phyloP scores from a whole-genome alignment of 1,284 basidiomycete species.

The Athelia psychrophila region DNA sequence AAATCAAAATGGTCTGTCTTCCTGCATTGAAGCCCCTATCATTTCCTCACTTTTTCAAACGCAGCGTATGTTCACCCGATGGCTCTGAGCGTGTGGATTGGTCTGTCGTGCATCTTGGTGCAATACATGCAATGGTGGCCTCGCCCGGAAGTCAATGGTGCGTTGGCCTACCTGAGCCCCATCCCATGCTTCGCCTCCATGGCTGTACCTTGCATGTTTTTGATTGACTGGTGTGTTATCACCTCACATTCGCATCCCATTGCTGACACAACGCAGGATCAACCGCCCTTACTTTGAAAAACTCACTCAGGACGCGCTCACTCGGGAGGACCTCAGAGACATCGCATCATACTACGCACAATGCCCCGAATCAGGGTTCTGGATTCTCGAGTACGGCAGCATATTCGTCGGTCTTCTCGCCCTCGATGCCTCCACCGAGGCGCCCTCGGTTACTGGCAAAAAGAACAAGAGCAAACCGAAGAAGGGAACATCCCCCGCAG shows the following conservation, averaged over 20 bases:
- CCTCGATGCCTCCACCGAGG: constrained; percentile 54
- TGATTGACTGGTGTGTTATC: constrained; percentile 63
- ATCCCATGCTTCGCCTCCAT: constrained; percentile 64
- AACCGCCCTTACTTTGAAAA: constrained; percentile 71
- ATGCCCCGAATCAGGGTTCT: constrained; percentile 60
- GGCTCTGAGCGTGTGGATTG: constrained; percentile 57
- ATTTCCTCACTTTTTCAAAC: constrained; percentile 1
- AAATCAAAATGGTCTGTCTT: constrained; percentile 54
- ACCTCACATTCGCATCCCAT: neutral
- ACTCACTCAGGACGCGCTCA: constrained; percentile 49
- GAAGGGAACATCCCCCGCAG: constrained; percentile 41
- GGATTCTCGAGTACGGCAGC: constrained; percentile 61
- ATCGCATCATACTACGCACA: constrained; percentile 57
- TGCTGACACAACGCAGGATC: constrained; percentile 39
- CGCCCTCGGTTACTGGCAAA: constrained; percentile 24
- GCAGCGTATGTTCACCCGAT: constrained; percentile 63
- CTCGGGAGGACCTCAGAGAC: constrained; percentile 53
- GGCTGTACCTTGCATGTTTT: constrained; percentile 63
- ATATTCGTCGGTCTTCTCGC: constrained; percentile 69
- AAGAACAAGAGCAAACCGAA: constrained; percentile 17
- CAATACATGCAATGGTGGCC: constrained; percentile 69
- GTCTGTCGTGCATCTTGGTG: constrained; percentile 54
- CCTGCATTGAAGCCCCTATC: neutral
- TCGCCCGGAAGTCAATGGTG: constrained; percentile 29
- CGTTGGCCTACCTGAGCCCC: constrained; percentile 52